Evolutionary conservation across 805 yeast species (phyloP), one percentile per base, ranked within the genome.

Genomic region (Blastobotrys parvus): DNA sequence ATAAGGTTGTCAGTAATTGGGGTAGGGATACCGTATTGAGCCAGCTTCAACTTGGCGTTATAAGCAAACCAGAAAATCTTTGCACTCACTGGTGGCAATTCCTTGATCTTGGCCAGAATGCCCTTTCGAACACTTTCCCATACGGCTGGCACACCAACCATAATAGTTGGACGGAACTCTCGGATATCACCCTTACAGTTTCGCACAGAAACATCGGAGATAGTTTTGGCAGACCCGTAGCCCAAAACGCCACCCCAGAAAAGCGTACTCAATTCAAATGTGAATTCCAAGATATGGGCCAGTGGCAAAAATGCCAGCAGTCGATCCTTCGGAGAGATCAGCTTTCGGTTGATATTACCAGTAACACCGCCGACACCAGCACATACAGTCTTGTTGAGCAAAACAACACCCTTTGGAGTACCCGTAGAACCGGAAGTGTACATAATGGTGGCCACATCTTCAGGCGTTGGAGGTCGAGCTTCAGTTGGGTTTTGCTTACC

Each of bases 61-160:
- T 69, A 87, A 7, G 95, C 90, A 22, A 77, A 71, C 97, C 98
- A 92, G 62, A 92, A 92, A 36, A 90, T 58, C 61, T 77, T 83
- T 66, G 87, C 95, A 25, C 75, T 72, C 19, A 80, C 54, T 13
- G 77, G 55, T 15, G 95, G 82, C 56, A 72, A 71, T 56, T 77
- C 74, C 52, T 71, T 69, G 52, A 92, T 75, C 67, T 89, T 88
- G 43, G 75, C 75, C 45, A 86, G 48, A 46, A 92, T 82, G 46
- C 98, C 98, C 71, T 92, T 92, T 64, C 89, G 82, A 48, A 92
- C 86, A 31, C 82, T 74, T 70, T 92, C 98, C 95, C 96, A 92
- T 42, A 92, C 97, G 3, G 97, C 95, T 15, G 97, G 97, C 45
- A 92, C 98, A 64, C 96, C 98, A 51, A 88, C 96, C 95, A 92